Conservation (phyloP, 129 eudicot genomes). For the Gnaphalium uliginosum region DNA sequence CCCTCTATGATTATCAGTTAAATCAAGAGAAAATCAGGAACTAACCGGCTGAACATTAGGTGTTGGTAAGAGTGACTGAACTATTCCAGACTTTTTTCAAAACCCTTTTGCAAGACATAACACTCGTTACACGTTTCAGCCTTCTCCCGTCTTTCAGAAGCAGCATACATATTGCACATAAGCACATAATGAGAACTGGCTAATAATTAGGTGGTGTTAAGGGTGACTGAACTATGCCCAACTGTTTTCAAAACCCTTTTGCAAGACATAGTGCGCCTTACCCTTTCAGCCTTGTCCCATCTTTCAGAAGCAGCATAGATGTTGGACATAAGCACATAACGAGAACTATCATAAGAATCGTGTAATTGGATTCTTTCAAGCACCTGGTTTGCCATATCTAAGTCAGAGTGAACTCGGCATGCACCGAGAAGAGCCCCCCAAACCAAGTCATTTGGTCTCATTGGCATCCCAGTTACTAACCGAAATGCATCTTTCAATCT, state of each 20-base stretch:
- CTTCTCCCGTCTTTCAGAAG: background rate
- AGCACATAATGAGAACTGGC: background rate
- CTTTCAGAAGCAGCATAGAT: slow-evolving; percentile 71
- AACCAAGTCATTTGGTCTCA: slow-evolving; percentile 60
- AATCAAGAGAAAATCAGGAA: no score
- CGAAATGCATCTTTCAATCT: slow-evolving; percentile 58
- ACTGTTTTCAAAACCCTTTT: slow-evolving; percentile 45
- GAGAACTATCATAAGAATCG: slow-evolving; percentile 36
- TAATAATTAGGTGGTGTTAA: background rate
- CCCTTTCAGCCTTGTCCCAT: slow-evolving; percentile 71
- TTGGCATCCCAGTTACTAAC: slow-evolving; percentile 59
- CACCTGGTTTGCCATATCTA: slow-evolving; percentile 42
- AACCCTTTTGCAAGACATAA: background rate
- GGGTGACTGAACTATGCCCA: slow-evolving; percentile 45
- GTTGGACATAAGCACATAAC: slow-evolving; percentile 56
- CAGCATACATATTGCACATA: background rate
- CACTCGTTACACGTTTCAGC: background rate
- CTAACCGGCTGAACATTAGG: background rate
- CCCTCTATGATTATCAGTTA: background rate
- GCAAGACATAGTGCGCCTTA: slow-evolving; percentile 40
- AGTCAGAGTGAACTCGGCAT: slow-evolving; percentile 53
- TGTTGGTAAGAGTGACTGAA: background rate
- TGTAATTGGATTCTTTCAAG: slow-evolving; percentile 36
- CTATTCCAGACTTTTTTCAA: background rate
- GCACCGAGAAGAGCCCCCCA: slow-evolving; percentile 85